A percentile compares a stretch with the other conserved stretches of the same genome.
Evolutionary conservation across 768 basidiomycete genomes (phyloP).

Genomic region (Kwoniella sp.): DNA sequence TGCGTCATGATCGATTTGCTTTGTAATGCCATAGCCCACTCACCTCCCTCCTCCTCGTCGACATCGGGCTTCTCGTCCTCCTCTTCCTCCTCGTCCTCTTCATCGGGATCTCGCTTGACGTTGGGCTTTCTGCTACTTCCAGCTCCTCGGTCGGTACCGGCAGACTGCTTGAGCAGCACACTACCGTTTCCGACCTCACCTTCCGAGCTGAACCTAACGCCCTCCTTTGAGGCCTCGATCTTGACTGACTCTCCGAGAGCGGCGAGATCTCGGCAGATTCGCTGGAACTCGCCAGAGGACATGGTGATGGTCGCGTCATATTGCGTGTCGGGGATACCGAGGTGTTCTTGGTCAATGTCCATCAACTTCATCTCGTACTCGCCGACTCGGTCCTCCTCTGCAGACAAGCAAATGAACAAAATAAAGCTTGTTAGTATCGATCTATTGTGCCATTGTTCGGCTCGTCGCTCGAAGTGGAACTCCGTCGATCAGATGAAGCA

Average conservation of each 20-base stretch:
- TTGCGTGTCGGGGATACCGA: constrained; percentile 94
- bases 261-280: constrained; percentile 89
- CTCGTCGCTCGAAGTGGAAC: neutral
- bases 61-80: constrained; percentile 60
- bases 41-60: constrained; percentile 52
- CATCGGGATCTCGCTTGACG: constrained; percentile 57
- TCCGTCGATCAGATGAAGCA: neutral
- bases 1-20: too few relatives aligned
- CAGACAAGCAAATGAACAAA: neutral
- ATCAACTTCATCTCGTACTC: constrained; percentile 99
- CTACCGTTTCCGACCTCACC: constrained; percentile 92
- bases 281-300: constrained; percentile 80
- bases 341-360: constrained; percentile 95
- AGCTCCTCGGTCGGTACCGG: constrained; percentile 43
- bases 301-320: constrained; percentile 92
- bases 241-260: constrained; percentile 90
- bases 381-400: constrained; percentile 88
- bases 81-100: constrained; percentile 55
- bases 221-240: constrained; percentile 94
- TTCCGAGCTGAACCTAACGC: constrained; percentile 86
- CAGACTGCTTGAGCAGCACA: constrained; percentile 74
- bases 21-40: constrained; percentile 36
- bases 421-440: too few relatives aligned
- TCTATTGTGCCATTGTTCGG: constrained; percentile 10
- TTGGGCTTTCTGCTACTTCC: constrained; percentile 26